Evolutionary conservation across 2,329 filamentous ascomycete species (phyloP).

Genomic region (Ophiocordyceps camponoti-floridani): DNA sequence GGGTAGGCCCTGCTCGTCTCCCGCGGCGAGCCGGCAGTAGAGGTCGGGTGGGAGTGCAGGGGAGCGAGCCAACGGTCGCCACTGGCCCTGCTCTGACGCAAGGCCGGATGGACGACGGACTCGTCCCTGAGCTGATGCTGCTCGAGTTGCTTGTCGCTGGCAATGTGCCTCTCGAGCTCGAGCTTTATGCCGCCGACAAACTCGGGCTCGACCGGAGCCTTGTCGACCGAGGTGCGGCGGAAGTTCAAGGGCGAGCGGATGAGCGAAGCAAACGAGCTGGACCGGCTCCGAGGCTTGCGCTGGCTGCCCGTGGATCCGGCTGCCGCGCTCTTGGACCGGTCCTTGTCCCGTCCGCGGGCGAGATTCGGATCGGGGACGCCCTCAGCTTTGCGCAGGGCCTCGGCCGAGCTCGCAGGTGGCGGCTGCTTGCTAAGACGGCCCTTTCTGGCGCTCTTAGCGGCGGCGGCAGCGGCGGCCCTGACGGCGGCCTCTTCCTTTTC

Average conservation of each 20-base stretch:
- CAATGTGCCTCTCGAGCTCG: constrained; percentile 18
- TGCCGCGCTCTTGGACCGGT: constrained; percentile 6
- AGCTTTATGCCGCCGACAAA: constrained; percentile 24
- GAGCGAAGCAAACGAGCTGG: constrained; percentile 18
- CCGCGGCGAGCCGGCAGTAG: not conserved
- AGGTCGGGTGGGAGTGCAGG: constrained; percentile 8
- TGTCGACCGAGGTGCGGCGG: constrained; percentile 14
- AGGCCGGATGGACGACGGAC: constrained; percentile 15
- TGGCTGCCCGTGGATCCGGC: constrained; percentile 7
- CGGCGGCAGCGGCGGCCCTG: constrained; percentile 7
- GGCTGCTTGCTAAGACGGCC: constrained; percentile 1
- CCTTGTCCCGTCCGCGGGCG: constrained; percentile 1
- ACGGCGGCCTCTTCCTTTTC: constrained; percentile 9
- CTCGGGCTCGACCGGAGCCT: constrained; percentile 9
- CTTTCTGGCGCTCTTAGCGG: constrained; percentile 8
- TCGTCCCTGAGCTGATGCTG: constrained; percentile 6
- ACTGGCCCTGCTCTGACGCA: constrained; percentile 11
- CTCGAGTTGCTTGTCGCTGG: constrained; percentile 11
- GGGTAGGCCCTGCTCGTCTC: constrained; percentile 12
- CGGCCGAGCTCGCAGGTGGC: constrained; percentile 1
- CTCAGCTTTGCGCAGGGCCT: constrained; percentile 2
- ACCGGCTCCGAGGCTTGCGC: constrained; percentile 12
- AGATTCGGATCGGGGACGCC: not conserved
- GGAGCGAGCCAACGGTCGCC: constrained; percentile 10
- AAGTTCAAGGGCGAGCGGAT: constrained; percentile 17